Evolutionary conservation across 495 filamentous ascomycete species (phyloP), one percentile per base, ranked within the genome.

Genomic region (Neurospora sp.): DNA sequence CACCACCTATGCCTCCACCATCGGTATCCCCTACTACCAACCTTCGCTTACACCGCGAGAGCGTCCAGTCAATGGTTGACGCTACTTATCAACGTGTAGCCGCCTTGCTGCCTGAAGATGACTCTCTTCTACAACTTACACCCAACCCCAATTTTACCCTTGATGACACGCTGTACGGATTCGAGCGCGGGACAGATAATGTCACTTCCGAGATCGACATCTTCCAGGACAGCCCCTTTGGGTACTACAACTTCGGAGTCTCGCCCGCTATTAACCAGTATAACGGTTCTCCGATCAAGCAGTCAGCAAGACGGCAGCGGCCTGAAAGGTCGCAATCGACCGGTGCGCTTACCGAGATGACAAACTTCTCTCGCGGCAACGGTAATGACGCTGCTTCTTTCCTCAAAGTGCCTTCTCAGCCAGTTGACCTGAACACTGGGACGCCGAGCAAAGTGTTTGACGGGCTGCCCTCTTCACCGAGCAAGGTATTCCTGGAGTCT

Each of bases 11-110:
- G 78, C 91, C 93, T 37, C 94, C 94, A 22, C 89, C 92, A 73
- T 97, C 95, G 5, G 90, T 94, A 16, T 98, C 95, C 11, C 96
- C 96, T 0, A 96, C 94, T 80, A 98, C 96, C 5, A 97, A 97
- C 75, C 87, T 99, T n/a, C 90, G 91, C 48, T 90, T 96, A 69
- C 96, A 98, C 78, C 92, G 96, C 31, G 91, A 94, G 73, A 91
- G 88, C 59, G 93, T 99, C 70, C 90, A 90, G 70, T 91, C 93
- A 69, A 89, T 99, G 87, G 88, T 98, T 38, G 93, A 94, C 40
- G 97, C 96, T 5, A 95, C 96, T 1, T 88, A 91, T 70, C 90
- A 92, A 73, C 88, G 89, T 71, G 82, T 94, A 70, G 89, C 87
- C 40, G 86, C 90, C n/a, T 82, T 89, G 70, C 75, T 83, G 3